Evolutionary conservation across 805 yeast genomes (phyloP).

Genomic region (Candida maltosa): DNA sequence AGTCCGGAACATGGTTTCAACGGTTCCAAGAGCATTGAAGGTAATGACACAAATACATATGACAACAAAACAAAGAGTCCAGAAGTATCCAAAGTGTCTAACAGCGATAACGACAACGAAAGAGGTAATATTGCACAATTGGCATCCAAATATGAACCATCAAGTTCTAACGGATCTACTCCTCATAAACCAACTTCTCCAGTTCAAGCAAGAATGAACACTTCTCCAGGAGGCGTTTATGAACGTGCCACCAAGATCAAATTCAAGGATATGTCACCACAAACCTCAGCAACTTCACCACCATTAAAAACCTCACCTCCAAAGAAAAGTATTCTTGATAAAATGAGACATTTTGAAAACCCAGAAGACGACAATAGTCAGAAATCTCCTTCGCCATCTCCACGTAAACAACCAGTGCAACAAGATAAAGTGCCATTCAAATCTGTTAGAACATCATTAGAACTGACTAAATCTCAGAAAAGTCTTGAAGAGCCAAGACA

Average conservation of each 20-base stretch:
- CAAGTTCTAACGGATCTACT: not conserved
- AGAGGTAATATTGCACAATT: slow-evolving; percentile 15
- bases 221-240: too few species aligned
- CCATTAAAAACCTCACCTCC: slow-evolving; percentile 19
- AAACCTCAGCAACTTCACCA: not conserved
- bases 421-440: not conserved
- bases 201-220: slow-evolving; percentile 2
- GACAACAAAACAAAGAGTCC: too few species aligned
- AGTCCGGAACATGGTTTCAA: too few species aligned
- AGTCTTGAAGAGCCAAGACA: slow-evolving; percentile 1
- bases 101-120: not conserved
- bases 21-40: too few species aligned
- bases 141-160: slow-evolving; percentile 21
- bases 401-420: not conserved
- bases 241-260: slow-evolving; percentile 26
- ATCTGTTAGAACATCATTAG: not conserved
- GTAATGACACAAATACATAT: too few species aligned
- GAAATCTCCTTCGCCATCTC: not conserved
- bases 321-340: slow-evolving; percentile 26
- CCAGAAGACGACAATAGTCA: slow-evolving; percentile 11
- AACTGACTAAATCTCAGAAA: not conserved
- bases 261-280: slow-evolving; percentile 11
- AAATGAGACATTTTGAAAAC: slow-evolving; percentile 35
- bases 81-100: too few species aligned
- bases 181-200: slow-evolving; percentile 7